Percentiles rank a stretch among this genome's conserved stretches.
Conservation (phyloP, 2,329 filamentous ascomycete genomes). For the Rhynchosporium agropyri region DNA sequence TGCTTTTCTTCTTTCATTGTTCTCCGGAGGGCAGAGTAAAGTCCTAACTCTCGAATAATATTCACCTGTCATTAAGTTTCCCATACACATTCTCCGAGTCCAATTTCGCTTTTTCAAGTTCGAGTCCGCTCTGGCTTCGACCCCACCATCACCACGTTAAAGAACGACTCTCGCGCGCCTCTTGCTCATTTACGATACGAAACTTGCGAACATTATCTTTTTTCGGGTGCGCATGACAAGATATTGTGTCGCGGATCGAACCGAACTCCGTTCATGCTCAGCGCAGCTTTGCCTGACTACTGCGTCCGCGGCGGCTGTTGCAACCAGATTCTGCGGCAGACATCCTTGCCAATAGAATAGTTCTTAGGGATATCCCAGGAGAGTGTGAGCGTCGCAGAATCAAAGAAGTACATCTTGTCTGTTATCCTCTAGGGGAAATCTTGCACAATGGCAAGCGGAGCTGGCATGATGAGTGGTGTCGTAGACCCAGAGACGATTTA, state of each 20-base stretch:
- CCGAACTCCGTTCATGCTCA: slow-evolving; percentile 17
- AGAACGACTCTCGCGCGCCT: slow-evolving; percentile 28
- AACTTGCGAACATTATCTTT: slow-evolving; percentile 9
- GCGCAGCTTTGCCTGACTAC: not conserved
- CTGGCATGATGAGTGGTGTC: slow-evolving; percentile 49
- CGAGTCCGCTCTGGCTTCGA: slow-evolving; percentile 19
- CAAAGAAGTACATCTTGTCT: slow-evolving; percentile 16
- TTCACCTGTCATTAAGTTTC: slow-evolving; percentile 9
- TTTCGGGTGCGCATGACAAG: not conserved
- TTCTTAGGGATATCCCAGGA: slow-evolving; percentile 19
- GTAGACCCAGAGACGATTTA: slow-evolving; percentile 90
- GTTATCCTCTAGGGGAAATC: slow-evolving; percentile 5
- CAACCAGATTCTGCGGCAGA: slow-evolving; percentile 20
- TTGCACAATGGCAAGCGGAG: slow-evolving; percentile 39
- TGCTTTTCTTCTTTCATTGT: not conserved
- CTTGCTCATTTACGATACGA: not conserved
- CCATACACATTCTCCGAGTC: not conserved
- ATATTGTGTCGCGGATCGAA: slow-evolving; percentile 7
- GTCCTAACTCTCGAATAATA: slow-evolving; percentile 12
- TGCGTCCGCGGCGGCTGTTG: slow-evolving; percentile 11
- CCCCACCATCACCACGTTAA: slow-evolving; percentile 37
- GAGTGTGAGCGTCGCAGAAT: slow-evolving; percentile 15
- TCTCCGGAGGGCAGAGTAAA: not conserved
- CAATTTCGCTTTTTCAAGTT: slow-evolving; percentile 8
- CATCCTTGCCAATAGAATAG: slow-evolving; percentile 24